Evolutionary conservation across 805 yeast genomes (phyloP).

Genomic region (Candida awuae): DNA sequence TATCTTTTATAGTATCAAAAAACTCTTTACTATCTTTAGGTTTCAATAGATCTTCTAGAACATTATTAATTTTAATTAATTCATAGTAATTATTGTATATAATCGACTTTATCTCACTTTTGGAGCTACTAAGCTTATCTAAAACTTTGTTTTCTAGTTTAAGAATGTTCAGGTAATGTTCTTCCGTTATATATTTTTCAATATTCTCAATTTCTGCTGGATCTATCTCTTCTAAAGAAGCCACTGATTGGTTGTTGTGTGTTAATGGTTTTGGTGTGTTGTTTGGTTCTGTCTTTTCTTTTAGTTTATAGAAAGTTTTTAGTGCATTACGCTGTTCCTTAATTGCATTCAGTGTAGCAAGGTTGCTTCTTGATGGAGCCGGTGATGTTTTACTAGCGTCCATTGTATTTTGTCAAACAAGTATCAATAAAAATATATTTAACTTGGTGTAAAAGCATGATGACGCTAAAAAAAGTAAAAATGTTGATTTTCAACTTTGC

Average conservation of each 20-base stretch:
- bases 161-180: constrained; percentile 28
- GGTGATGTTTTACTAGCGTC: not conserved
- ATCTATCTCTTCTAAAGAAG: constrained; percentile 4
- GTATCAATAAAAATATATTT: no score
- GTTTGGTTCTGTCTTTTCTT: constrained; percentile 19
- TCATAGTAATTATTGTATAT: constrained; percentile 73
- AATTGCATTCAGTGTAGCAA: constrained; percentile 1
- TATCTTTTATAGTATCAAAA: constrained; percentile 17
- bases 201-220: constrained; percentile 17
- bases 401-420: no score
- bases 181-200: constrained; percentile 26
- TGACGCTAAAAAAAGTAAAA: no score
- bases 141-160: constrained; percentile 35
- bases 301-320: constrained; percentile 35
- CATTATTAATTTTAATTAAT: constrained; percentile 56
- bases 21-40: constrained; percentile 15
- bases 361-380: not conserved
- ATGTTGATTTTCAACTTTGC: no score
- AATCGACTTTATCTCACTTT: constrained; percentile 58
- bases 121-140: constrained; percentile 41
- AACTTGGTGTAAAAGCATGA: no score
- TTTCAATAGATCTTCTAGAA: constrained; percentile 33
- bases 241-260: constrained; percentile 2
- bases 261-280: not conserved
- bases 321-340: constrained; percentile 32